These are phyloP conservation scores for Lipomyces yamadae DNA, from an alignment of 805 yeast species.

Conservation along the genomic window DNA sequence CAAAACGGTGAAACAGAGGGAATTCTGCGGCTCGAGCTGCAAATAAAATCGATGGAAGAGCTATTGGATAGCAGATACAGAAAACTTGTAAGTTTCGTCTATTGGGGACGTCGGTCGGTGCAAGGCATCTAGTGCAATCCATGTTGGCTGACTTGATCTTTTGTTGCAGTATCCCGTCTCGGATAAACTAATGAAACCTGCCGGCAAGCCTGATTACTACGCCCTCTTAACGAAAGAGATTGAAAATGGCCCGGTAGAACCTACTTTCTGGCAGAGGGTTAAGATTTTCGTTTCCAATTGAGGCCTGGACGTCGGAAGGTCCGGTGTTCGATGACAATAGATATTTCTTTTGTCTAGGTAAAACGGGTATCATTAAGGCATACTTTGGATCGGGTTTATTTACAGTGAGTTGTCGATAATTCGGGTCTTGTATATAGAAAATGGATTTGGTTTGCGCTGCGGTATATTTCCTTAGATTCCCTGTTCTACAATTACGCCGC, in stretches of 20 bases:
- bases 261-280: slow-evolving; percentile 24
- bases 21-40: slow-evolving; percentile 17
- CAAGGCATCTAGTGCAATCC: background rate
- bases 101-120: background rate
- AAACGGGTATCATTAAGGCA: background rate
- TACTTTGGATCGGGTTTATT: background rate
- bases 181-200: slow-evolving; percentile 36
- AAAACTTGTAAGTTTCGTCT: slow-evolving; percentile 17
- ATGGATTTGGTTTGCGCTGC: too few species aligned
- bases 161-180: slow-evolving; percentile 33
- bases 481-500: background rate
- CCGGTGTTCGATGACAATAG: background rate
- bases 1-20: slow-evolving; percentile 7
- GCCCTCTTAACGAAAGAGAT: slow-evolving; percentile 25
- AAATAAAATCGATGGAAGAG: slow-evolving; percentile 19
- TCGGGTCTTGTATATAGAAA: background rate
- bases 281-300: slow-evolving; percentile 21
- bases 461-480: background rate
- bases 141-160: background rate
- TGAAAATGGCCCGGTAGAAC: slow-evolving; percentile 27
- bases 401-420: background rate
- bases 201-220: slow-evolving; percentile 39
- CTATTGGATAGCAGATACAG: slow-evolving; percentile 15
- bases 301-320: background rate
- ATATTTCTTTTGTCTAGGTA: background rate